phyloP scores from a whole-genome alignment of 352 stramenopile species.

The Phytophthora uliginosa region DNA sequence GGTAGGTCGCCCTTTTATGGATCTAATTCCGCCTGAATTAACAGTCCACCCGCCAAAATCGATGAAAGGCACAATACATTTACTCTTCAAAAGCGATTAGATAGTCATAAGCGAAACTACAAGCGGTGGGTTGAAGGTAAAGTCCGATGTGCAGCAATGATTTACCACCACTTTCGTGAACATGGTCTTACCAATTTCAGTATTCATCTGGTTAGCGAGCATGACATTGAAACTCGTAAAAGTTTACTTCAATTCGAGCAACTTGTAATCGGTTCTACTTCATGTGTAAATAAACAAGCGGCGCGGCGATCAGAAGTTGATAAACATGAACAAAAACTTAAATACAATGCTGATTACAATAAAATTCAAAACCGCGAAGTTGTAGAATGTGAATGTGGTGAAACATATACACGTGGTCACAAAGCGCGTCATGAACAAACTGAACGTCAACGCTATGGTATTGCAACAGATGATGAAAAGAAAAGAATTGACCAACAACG shows the following conservation, averaged over 20 bases:
- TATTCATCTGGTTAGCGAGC: conserved; percentile 1
- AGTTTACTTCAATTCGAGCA: conserved; percentile 8
- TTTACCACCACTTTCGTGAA: not conserved
- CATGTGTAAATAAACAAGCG: conserved; percentile 5
- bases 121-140: not conserved
- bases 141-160: not conserved
- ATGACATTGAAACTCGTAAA: conserved; percentile 5
- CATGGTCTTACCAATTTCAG: not conserved
- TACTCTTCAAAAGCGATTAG: not conserved
- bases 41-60: too few species aligned
- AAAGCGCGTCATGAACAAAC: conserved; percentile 29
- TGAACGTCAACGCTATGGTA: conserved; percentile 20
- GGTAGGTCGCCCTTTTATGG: too few species aligned
- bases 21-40: too few species aligned
- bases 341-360: conserved; percentile 3
- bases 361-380: conserved; percentile 1
- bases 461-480: conserved; percentile 24
- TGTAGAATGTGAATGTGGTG: conserved; percentile 25
- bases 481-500: not conserved
- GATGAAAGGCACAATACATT: too few species aligned
- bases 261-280: conserved; percentile 1
- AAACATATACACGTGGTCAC: conserved; percentile 24
- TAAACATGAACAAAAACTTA: not conserved
- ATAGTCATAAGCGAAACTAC: not conserved
- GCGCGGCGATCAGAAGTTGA: conserved; percentile 17